Percentiles rank a stretch among this genome's conserved stretches.
These are phyloP conservation scores for Tolypocladium amazonense DNA, from an alignment of 2,329 filamentous ascomycete species.

Conservation along the genomic window DNA sequence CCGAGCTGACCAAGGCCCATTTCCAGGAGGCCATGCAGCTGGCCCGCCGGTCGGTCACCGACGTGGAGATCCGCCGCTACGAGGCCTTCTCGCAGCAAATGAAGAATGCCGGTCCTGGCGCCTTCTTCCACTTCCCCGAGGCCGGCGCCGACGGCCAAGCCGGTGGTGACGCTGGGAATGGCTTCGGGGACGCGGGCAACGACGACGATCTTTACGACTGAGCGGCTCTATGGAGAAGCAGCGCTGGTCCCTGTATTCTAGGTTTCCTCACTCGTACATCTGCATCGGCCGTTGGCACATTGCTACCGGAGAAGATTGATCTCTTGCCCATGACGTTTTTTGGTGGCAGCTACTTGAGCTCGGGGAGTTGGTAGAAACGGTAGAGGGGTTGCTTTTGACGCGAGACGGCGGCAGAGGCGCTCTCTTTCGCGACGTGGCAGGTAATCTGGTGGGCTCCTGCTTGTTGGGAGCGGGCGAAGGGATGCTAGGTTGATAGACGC, in stretches of 20 bases:
- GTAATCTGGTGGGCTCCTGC: neutral
- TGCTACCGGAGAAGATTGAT: neutral
- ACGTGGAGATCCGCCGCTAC: conserved; percentile 96
- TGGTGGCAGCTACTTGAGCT: conserved; percentile 14
- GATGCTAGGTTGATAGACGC: conserved; percentile 7
- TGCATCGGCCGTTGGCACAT: conserved; percentile 12
- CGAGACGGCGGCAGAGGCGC: neutral
- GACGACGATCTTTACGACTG: conserved; percentile 98
- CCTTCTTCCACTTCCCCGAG: conserved; percentile 94
- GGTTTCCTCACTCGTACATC: conserved; percentile 26
- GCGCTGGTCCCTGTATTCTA: conserved; percentile 34
- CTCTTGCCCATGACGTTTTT: conserved; percentile 10
- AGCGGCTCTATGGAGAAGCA: conserved; percentile 20
- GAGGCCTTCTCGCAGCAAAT: conserved; percentile 98
- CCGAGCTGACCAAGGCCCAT: conserved; percentile 89
- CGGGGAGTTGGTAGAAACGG: conserved; percentile 25
- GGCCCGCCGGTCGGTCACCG: conserved; percentile 85
- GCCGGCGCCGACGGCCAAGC: conserved; percentile 57
- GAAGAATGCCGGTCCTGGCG: conserved; percentile 94
- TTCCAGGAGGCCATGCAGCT: conserved; percentile 98
- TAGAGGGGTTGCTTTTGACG: conserved; percentile 1
- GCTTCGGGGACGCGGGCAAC: conserved; percentile 78
- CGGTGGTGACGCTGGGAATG: conserved; percentile 45
- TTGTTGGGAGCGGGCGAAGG: neutral
- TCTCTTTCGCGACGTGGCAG: neutral